Percentiles rank a stretch among this genome's conserved stretches.
phyloP scores from a whole-genome alignment of 352 stramenopile genomes.

The Phytophthora rubi region DNA sequence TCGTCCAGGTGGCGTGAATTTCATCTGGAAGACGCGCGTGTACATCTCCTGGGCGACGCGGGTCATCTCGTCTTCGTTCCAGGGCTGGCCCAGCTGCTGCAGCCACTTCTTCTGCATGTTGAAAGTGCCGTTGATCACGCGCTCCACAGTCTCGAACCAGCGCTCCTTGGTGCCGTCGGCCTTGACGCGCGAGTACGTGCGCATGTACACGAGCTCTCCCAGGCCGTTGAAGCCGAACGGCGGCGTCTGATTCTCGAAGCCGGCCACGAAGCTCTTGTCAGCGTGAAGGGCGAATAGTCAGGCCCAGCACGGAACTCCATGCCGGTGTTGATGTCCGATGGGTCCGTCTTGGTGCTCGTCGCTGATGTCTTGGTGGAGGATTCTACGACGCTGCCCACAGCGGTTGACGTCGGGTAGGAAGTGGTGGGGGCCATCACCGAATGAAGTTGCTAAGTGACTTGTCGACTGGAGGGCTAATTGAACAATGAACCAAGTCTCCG shows the following conservation, averaged over 20 bases:
- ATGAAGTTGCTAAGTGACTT: neutral
- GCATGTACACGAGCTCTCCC: slow-evolving; percentile 92
- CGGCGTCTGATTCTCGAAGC: slow-evolving; percentile 55
- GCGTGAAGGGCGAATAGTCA: slow-evolving; percentile 31
- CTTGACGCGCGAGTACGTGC: slow-evolving; percentile 91
- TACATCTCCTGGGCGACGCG: slow-evolving; percentile 91
- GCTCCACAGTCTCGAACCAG: slow-evolving; percentile 93
- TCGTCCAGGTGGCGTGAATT: slow-evolving; percentile 92
- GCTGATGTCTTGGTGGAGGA: slow-evolving; percentile 1
- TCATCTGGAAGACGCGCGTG: slow-evolving; percentile 93
- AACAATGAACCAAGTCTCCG: slow-evolving; percentile 21
- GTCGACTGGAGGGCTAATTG: slow-evolving; percentile 10
- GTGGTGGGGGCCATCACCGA: slow-evolving; percentile 28
- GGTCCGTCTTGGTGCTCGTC: slow-evolving; percentile 10
- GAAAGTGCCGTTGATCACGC: slow-evolving; percentile 95
- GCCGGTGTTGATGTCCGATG: slow-evolving; percentile 21
- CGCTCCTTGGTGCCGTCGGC: slow-evolving; percentile 80
- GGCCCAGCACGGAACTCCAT: slow-evolving; percentile 25
- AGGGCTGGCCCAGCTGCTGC: slow-evolving; percentile 50
- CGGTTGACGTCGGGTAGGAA: slow-evolving; percentile 12
- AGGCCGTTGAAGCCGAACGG: slow-evolving; percentile 95
- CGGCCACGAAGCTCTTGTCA: slow-evolving; percentile 53
- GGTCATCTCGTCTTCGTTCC: slow-evolving; percentile 69
- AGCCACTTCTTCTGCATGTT: slow-evolving; percentile 93
- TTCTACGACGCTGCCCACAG: slow-evolving; percentile 12